Percentiles rank a stretch among this genome's conserved stretches.
phyloP scores from a whole-genome alignment of 805 yeast species.

The Diddensiella transvaalensis region DNA sequence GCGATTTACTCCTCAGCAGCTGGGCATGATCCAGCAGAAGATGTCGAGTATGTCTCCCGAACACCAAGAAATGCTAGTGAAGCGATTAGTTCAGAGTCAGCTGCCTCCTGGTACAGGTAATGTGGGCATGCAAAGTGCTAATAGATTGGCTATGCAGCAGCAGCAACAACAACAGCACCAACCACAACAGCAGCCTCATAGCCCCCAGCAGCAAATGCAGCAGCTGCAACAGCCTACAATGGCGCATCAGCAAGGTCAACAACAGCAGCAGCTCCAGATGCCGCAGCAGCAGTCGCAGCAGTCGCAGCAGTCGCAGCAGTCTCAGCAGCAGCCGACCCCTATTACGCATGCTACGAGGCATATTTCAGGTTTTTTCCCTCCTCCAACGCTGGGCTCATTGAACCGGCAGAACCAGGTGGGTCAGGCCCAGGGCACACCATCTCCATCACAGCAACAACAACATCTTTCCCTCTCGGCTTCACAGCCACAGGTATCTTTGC shows the following conservation, averaged over 20 bases:
- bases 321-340: slow-evolving; percentile 22
- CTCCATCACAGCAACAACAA: not conserved
- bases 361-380: slow-evolving; percentile 1
- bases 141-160: not conserved
- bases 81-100: slow-evolving; percentile 9
- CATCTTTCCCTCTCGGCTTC: slow-evolving; percentile 2
- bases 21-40: slow-evolving; percentile 20
- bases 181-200: not conserved
- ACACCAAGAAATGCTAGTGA: slow-evolving; percentile 23
- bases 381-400: slow-evolving; percentile 4
- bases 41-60: slow-evolving; percentile 18
- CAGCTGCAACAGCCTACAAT: not conserved
- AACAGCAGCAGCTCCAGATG: slow-evolving; percentile 11
- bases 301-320: slow-evolving; percentile 12
- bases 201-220: slow-evolving; percentile 11
- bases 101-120: slow-evolving; percentile 1
- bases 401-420: not conserved
- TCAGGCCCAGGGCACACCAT: not conserved
- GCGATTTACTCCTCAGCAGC: slow-evolving; percentile 18
- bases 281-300: slow-evolving; percentile 7
- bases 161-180: slow-evolving; percentile 13
- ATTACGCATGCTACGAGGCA: slow-evolving; percentile 6
- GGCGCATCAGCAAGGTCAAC: slow-evolving; percentile 11
- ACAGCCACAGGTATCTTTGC: slow-evolving; percentile 10
- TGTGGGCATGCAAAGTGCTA: not conserved